These are phyloP conservation scores for Penicillium sp. DNA, from an alignment of 2,329 filamentous ascomycete species.

Conservation along the genomic window DNA sequence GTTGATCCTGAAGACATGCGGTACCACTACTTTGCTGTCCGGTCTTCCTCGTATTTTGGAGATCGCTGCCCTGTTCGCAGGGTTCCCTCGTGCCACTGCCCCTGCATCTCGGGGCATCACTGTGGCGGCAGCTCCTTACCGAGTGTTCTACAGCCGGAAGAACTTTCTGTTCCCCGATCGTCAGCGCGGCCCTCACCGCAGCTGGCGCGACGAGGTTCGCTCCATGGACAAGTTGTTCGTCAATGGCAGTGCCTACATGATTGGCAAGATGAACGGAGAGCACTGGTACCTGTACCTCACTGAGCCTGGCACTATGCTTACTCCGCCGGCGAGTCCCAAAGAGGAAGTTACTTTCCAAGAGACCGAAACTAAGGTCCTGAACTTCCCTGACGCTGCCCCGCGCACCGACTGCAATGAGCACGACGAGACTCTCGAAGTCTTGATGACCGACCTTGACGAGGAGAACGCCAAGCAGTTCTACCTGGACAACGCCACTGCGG, in stretches of 20 bases:
- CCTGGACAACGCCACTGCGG: slow-evolving; percentile 80
- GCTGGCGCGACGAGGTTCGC: slow-evolving; percentile 95
- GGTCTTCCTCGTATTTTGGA: slow-evolving; percentile 89
- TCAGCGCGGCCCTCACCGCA: slow-evolving; percentile 90
- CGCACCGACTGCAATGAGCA: slow-evolving; percentile 37
- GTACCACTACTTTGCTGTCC: slow-evolving; percentile 88
- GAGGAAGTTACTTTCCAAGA: slow-evolving; percentile 51
- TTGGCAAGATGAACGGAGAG: slow-evolving; percentile 99
- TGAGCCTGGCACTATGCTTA: slow-evolving; percentile 75
- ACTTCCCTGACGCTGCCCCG: slow-evolving; percentile 48
- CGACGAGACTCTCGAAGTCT: slow-evolving; percentile 60
- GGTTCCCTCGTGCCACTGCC: slow-evolving; percentile 81
- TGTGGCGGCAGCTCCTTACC: slow-evolving; percentile 82
- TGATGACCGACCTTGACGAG: slow-evolving; percentile 70
- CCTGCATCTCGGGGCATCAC: slow-evolving; percentile 66
- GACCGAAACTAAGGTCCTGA: slow-evolving; percentile 62
- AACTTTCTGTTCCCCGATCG: slow-evolving; percentile 96
- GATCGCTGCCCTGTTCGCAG: slow-evolving; percentile 82
- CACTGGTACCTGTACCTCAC: slow-evolving; percentile 99
- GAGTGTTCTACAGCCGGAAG: slow-evolving; percentile 98
- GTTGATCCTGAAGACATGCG: slow-evolving; percentile 96
- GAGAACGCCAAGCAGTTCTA: slow-evolving; percentile 69
- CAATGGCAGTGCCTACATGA: slow-evolving; percentile 96
- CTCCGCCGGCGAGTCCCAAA: slow-evolving; percentile 76
- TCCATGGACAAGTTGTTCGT: slow-evolving; percentile 90